A percentile compares a stretch with the other conserved stretches of the same genome.
Conservation (phyloP, 345 rosid species). For the Cardiospermum halicacabum region DNA sequence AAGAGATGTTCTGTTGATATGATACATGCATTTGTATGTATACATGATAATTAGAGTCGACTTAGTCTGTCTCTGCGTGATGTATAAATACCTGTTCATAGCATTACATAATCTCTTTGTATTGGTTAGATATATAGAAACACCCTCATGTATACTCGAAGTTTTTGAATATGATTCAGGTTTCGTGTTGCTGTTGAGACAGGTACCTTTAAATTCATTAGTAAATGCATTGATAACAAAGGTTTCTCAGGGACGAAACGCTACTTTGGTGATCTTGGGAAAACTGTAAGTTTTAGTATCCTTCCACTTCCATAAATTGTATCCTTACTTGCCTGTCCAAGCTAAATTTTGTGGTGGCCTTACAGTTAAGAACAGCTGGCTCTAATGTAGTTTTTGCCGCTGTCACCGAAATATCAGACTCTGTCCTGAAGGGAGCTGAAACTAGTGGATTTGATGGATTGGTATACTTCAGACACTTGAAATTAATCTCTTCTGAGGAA, state of each 20-base stretch:
- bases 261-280: conserved; percentile 89
- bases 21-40: neutral
- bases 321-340: conserved; percentile 4
- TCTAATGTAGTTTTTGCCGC: conserved; percentile 81
- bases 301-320: conserved; percentile 8
- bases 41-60: neutral
- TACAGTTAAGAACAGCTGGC: conserved; percentile 83
- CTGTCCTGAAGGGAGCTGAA: conserved; percentile 84
- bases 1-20: neutral
- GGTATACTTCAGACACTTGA: conserved; percentile 36
- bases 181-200: conserved; percentile 15
- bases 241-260: conserved; percentile 87
- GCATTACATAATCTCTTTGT: neutral
- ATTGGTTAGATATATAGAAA: too few relatives aligned
- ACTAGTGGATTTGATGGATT: conserved; percentile 91
- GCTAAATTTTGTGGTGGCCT: conserved; percentile 23
- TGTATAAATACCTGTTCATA: neutral
- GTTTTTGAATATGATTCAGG: conserved; percentile 16
- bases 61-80: neutral
- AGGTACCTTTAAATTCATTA: conserved; percentile 87
- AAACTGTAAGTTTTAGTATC: conserved; percentile 56
- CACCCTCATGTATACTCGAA: too few relatives aligned
- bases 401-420: conserved; percentile 89
- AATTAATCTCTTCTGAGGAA: conserved; percentile 5
- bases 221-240: conserved; percentile 63